Percentiles rank a stretch among this genome's conserved stretches.
Evolutionary conservation across 1,284 basidiomycete genomes (phyloP).

Genomic region (Cryptococcus sp.): DNA sequence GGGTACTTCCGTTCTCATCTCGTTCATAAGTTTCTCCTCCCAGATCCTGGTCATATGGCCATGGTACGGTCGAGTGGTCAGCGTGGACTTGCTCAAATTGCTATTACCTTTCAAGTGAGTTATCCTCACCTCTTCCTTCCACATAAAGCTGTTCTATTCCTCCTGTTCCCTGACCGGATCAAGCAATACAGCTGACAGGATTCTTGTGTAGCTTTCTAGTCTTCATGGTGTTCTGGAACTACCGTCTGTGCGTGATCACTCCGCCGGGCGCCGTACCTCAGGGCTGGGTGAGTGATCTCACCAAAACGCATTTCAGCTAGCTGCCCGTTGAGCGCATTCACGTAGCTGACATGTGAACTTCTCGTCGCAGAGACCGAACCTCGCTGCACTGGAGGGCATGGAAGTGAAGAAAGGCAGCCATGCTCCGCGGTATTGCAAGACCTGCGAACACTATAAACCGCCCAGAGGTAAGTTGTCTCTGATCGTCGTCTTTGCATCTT

Average conservation of each 20-base stretch:
- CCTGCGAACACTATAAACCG: constrained; percentile 60
- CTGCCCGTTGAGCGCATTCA: constrained; percentile 2
- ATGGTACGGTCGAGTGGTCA: constrained; percentile 74
- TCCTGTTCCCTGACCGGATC: constrained; percentile 1
- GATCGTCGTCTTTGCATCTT: neutral
- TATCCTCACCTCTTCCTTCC: neutral
- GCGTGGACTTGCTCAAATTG: constrained; percentile 69
- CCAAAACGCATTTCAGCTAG: neutral
- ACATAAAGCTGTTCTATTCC: constrained; percentile 3
- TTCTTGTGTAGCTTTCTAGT: constrained; percentile 65
- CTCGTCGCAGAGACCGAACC: constrained; percentile 67
- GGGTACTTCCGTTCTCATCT: constrained; percentile 74
- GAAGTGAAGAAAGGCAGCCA: constrained; percentile 86
- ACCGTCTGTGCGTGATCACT: constrained; percentile 74
- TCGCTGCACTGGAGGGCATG: constrained; percentile 66
- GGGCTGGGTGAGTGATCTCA: constrained; percentile 66
- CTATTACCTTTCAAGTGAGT: constrained; percentile 86
- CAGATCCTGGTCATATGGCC: constrained; percentile 91
- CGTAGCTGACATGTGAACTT: neutral
- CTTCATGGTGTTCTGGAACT: constrained; percentile 79
- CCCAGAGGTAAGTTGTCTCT: constrained; percentile 56
- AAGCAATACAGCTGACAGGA: neutral
- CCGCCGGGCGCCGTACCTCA: constrained; percentile 81
- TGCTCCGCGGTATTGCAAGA: constrained; percentile 76
- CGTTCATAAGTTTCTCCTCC: constrained; percentile 81